Conservation (phyloP, 148 eudicot genomes). For the Heliosperma pusillum region DNA sequence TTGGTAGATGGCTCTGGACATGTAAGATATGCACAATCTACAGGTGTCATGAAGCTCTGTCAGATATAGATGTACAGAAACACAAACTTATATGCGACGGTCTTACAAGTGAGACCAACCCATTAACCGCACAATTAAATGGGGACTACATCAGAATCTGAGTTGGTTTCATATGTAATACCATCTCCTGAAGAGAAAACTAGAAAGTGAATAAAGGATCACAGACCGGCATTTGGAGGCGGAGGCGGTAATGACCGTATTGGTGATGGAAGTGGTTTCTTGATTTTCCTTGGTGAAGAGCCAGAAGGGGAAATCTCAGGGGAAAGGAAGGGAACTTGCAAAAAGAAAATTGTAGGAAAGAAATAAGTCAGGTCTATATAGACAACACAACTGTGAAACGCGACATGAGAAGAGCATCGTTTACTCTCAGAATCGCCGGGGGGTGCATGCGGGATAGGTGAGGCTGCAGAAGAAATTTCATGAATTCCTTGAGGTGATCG, state of each 20-base stretch:
- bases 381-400: slow-evolving; percentile 1
- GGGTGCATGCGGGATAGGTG: slow-evolving; percentile 21
- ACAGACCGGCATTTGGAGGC: slow-evolving; percentile 73
- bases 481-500: slow-evolving; percentile 25
- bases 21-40: slow-evolving; percentile 64
- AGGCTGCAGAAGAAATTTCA: slow-evolving; percentile 25
- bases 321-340: slow-evolving; percentile 50
- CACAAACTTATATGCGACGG: not conserved
- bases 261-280: slow-evolving; percentile 44
- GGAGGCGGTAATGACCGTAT: slow-evolving; percentile 71
- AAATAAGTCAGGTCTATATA: slow-evolving; percentile 23
- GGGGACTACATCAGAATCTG: not conserved
- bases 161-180: not conserved
- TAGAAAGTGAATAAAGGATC: slow-evolving; percentile 1
- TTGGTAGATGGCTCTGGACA: slow-evolving; percentile 73
- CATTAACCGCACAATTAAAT: not conserved
- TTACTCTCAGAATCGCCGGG: slow-evolving; percentile 28
- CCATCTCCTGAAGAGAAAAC: not conserved
- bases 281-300: slow-evolving; percentile 43
- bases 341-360: slow-evolving; percentile 22
- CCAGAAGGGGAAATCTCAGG: slow-evolving; percentile 59
- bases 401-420: slow-evolving; percentile 19
- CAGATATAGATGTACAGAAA: slow-evolving; percentile 8
- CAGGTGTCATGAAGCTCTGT: slow-evolving; percentile 15
- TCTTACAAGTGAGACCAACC: not conserved